Evolutionary conservation across 2,329 filamentous ascomycete species (phyloP), one percentile per base, ranked within the genome.

Genomic region (Fusarium zealandicum): DNA sequence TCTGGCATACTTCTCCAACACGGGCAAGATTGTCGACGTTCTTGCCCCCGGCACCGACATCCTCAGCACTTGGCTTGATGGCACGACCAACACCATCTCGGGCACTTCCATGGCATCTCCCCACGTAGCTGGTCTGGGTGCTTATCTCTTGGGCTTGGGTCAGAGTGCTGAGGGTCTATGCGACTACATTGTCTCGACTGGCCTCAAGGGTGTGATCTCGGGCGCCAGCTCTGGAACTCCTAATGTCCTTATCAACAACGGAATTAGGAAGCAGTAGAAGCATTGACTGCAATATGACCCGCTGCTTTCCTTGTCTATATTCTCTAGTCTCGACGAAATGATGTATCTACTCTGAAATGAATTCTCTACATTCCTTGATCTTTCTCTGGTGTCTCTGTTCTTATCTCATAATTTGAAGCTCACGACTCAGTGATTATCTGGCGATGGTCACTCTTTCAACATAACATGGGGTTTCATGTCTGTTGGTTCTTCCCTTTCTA

Each of bases 1-100:
- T 33, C 70, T 75, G 28, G 73, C 82, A 22, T 70, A 66, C 39
- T 83, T 77, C 74, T 83, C 80, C 68, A 84, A 84, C 76, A 82
- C 73, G 43, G 82, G 82, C 48, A 50, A 66, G 20, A 33, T 76
- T 25, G 75, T 84, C 40, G 80, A 84, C 54, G 71, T 84, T 59
- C 79, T 80, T 32, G 82, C 80, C 3, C 80, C 81, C 3, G 82
- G 82, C 14, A 71, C 72, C 10, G 64, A 68, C 49, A 74, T 84
- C 43, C 65, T 78, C 5, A 81, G 77, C 54, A 73, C 83, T 10
- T 83, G 78, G 78, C 76, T 73, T 45, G 74, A 76, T 20, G 67
- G 72, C 60, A 74, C 57, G 43, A 74, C 71, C 17, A 67, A 66
- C 40, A 61, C 76, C 70, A 50, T 82, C 73, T 73, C 76, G 5